phyloP scores from a whole-genome alignment of 2,329 filamentous ascomycete genomes.

The Leptographium galeiforme region DNA sequence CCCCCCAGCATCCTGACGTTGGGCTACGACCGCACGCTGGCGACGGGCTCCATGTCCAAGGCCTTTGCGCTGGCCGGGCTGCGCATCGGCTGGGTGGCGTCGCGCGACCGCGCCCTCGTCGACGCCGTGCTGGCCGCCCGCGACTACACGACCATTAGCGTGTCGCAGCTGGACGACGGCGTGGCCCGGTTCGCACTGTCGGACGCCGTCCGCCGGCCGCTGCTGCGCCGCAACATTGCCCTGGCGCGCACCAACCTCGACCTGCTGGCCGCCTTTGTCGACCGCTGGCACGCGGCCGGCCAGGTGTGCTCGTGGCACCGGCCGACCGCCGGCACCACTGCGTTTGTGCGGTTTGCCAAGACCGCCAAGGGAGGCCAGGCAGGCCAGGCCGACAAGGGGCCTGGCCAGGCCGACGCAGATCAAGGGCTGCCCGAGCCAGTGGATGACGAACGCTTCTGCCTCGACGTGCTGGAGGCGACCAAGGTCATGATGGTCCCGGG shows the following conservation, averaged over 20 bases:
- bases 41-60: constrained; percentile 74
- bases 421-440: constrained; percentile 31
- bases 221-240: constrained; percentile 40
- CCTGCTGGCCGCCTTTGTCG: constrained; percentile 54
- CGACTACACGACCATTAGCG: constrained; percentile 78
- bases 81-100: constrained; percentile 71
- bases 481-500: constrained; percentile 67
- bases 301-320: constrained; percentile 53
- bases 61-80: constrained; percentile 74
- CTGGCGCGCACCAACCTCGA: constrained; percentile 56
- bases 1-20: constrained; percentile 59
- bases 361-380: constrained; percentile 10
- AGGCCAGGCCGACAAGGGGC: neutral
- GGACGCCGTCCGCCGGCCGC: constrained; percentile 21
- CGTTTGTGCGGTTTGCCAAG: constrained; percentile 56
- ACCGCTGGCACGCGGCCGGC: constrained; percentile 38
- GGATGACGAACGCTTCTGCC: constrained; percentile 60
- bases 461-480: constrained; percentile 50
- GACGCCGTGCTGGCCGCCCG: constrained; percentile 49
- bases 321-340: constrained; percentile 67
- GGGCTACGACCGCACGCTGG: constrained; percentile 56
- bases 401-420: neutral
- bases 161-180: constrained; percentile 69
- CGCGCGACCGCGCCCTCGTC: constrained; percentile 47
- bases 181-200: constrained; percentile 65